Conservation (phyloP, 805 yeast genomes). For the Cyberlindnera mississippiensis region DNA sequence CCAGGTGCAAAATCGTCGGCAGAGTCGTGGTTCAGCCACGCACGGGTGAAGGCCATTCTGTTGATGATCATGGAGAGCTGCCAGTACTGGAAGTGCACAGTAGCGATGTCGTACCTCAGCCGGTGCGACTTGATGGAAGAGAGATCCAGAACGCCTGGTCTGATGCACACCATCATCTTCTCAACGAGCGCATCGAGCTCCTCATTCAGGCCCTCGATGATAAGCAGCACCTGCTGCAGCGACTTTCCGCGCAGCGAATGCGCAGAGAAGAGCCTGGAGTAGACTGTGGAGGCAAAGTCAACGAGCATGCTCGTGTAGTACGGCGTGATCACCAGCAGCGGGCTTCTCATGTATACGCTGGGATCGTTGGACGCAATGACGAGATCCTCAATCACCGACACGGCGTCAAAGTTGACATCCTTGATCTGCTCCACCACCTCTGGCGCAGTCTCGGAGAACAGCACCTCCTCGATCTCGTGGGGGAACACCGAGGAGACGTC, state of each 20-base stretch:
- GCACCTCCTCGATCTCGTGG: slow-evolving; percentile 8
- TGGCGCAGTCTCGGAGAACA: slow-evolving; percentile 6
- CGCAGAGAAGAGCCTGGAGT: slow-evolving; percentile 20
- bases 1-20: slow-evolving; percentile 2
- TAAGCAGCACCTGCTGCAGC: slow-evolving; percentile 14
- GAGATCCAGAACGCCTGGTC: slow-evolving; percentile 12
- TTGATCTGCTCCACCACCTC: slow-evolving; percentile 3
- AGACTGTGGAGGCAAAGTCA: slow-evolving; percentile 16
- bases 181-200: slow-evolving; percentile 15
- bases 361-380: slow-evolving; percentile 1
- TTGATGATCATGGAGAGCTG: slow-evolving; percentile 21
- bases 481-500: slow-evolving; percentile 30
- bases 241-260: slow-evolving; percentile 17
- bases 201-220: slow-evolving; percentile 17
- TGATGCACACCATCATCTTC: slow-evolving; percentile 10
- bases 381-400: slow-evolving; percentile 2
- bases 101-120: slow-evolving; percentile 9
- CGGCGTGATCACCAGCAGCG: slow-evolving; percentile 9
- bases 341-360: slow-evolving; percentile 5
- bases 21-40: slow-evolving; percentile 23
- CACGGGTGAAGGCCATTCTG: slow-evolving; percentile 26
- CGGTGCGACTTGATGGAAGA: slow-evolving; percentile 3
- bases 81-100: slow-evolving; percentile 22
- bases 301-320: slow-evolving; percentile 11
- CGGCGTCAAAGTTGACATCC: slow-evolving; percentile 6